Base-by-base conservation (phyloP, 148 eudicot genomes). In the Chenopodium formosanum region DNA sequence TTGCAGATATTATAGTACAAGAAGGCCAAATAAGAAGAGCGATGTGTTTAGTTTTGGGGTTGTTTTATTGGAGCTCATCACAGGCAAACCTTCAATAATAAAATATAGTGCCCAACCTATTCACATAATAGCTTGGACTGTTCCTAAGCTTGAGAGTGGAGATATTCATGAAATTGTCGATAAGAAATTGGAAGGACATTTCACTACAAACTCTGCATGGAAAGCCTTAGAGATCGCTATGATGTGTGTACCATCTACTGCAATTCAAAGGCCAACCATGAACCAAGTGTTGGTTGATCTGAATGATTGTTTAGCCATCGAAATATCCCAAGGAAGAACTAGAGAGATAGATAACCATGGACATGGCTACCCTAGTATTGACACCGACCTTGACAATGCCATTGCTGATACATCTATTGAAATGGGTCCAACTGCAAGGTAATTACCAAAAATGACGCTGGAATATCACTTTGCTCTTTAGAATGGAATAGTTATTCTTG, bases 301-400 rank as follows among this genome's bases (percentile, higher is more conserved):
- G 2, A 82, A 85, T 53, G 82, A 82, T 58, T 82, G 88, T 19
- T 77, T 86, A 79, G 83, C 78, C 14, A 80, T 83, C 25, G 85
- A 86, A 44, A 23, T 53, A 2, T 34, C 76, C 46, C 60, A 68
- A 37, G 76, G 50, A 19, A 56, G 6, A 40, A 17, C 29, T 25
- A 76, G 17, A 7, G 52, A 66, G 0, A 12, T 3, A 31, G 40
- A 40, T 25, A 44, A 22, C 58, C 27, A 40, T 4, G 64, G 7
- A 72, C 4, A 56, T 56, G 62, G 5, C 12, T 56, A 62, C 37
- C 37, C n/a, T 4, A 23, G 1, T 22, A 25, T 22, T 72, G 47
- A 4, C 48, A 37, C 3, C 17, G 46, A 69, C 16, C 48, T 12
- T 27, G 80, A 47, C 65, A 34, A 32, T 19, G 31, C 25, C 40